These are phyloP conservation scores for Aspergillus texensis DNA, from an alignment of 2,329 filamentous ascomycete genomes.

Conservation along the genomic window DNA sequence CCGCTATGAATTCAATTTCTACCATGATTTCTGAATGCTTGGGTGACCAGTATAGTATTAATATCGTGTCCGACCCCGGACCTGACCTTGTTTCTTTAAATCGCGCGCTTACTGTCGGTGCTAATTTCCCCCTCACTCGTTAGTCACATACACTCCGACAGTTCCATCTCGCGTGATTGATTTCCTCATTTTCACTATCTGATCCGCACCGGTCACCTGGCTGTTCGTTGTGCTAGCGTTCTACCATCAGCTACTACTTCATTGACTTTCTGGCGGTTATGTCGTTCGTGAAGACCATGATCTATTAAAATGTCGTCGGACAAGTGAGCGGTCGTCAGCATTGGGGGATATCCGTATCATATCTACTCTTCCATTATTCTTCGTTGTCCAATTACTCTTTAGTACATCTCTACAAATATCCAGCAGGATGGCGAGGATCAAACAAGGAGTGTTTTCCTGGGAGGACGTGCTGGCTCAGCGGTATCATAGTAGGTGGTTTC, in stretches of 20 bases:
- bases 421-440: slow-evolving; percentile 35
- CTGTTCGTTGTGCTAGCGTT: background rate
- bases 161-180: slow-evolving; percentile 19
- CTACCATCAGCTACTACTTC: background rate
- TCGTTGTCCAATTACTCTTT: background rate
- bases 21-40: background rate
- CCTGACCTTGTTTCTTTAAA: background rate
- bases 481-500: slow-evolving; percentile 39
- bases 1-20: background rate
- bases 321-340: slow-evolving; percentile 2
- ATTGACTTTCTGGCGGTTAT: background rate
- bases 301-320: slow-evolving; percentile 8
- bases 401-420: background rate
- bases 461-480: slow-evolving; percentile 44
- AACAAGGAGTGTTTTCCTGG: slow-evolving; percentile 43
- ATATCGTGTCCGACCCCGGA: background rate
- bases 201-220: background rate
- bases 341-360: background rate
- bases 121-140: slow-evolving; percentile 3
- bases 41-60: background rate
- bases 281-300: slow-evolving; percentile 4
- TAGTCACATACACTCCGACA: slow-evolving; percentile 5
- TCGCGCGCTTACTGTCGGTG: slow-evolving; percentile 20
- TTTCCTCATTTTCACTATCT: slow-evolving; percentile 1
- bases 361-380: background rate